phyloP scores from a whole-genome alignment of 345 rosid genomes.

The Nasturtium officinale region DNA sequence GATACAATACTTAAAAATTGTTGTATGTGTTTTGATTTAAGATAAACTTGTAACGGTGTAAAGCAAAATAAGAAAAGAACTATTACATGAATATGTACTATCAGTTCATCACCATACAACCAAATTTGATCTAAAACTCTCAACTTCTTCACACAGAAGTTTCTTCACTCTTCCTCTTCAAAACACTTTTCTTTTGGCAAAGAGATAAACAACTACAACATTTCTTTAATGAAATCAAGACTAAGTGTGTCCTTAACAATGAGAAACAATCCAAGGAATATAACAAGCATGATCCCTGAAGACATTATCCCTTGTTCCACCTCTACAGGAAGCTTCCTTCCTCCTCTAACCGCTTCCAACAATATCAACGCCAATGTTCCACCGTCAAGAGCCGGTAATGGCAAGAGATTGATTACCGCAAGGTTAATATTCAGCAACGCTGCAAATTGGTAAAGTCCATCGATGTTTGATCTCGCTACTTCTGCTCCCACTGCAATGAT shows the following conservation, averaged over 20 bases:
- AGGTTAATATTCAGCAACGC: slow-evolving; percentile 85
- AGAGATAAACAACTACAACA: slow-evolving; percentile 59
- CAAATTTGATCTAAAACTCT: slow-evolving; percentile 21
- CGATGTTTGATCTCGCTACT: slow-evolving; percentile 91
- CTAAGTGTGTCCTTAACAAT: slow-evolving; percentile 85
- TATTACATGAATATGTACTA: slow-evolving; percentile 26
- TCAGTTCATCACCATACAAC: slow-evolving; percentile 13
- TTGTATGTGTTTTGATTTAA: not conserved
- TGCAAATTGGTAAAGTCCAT: slow-evolving; percentile 88
- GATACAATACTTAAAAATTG: not conserved
- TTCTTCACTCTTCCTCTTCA: slow-evolving; percentile 5
- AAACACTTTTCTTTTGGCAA: slow-evolving; percentile 16
- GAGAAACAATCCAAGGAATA: slow-evolving; percentile 80
- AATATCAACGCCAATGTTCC: slow-evolving; percentile 89
- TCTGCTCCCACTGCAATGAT: slow-evolving; percentile 97
- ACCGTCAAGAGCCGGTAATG: slow-evolving; percentile 93
- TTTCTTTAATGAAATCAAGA: slow-evolving; percentile 77
- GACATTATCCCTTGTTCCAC: slow-evolving; percentile 90
- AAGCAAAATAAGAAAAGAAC: not conserved
- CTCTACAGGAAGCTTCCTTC: slow-evolving; percentile 86
- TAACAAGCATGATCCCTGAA: slow-evolving; percentile 82
- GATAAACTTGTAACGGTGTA: not conserved
- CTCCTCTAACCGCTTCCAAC: slow-evolving; percentile 85
- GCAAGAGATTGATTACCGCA: slow-evolving; percentile 86
- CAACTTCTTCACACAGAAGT: slow-evolving; percentile 32